Percentiles rank a stretch among this genome's conserved stretches.
These are phyloP conservation scores for Cercophora newfieldiana DNA, from an alignment of 495 filamentous ascomycete genomes.

Conservation along the genomic window DNA sequence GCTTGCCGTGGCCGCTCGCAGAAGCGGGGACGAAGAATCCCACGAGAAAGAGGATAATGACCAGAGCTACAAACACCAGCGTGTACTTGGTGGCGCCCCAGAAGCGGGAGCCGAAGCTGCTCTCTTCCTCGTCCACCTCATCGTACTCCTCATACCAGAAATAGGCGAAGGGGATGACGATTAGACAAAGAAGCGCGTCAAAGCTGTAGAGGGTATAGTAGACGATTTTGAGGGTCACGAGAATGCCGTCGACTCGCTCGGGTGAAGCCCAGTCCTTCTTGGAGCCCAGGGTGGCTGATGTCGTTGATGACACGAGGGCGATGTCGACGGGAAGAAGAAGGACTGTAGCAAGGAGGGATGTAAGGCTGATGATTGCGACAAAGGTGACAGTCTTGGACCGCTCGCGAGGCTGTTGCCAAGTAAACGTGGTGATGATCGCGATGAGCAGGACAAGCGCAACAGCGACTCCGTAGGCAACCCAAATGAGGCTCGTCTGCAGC, in stretches of 20 bases:
- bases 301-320: constrained; percentile 87
- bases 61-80: constrained; percentile 73
- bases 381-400: constrained; percentile 75
- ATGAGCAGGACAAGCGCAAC: constrained; percentile 68
- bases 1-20: constrained; percentile 57
- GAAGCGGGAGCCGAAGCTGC: constrained; percentile 65
- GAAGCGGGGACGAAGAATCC: constrained; percentile 90
- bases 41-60: constrained; percentile 81
- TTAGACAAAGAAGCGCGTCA: constrained; percentile 86
- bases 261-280: constrained; percentile 95
- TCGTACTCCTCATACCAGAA: constrained; percentile 98
- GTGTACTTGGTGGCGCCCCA: constrained; percentile 91
- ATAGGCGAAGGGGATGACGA: constrained; percentile 93
- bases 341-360: constrained; percentile 84
- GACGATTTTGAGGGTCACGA: constrained; percentile 76
- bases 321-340: constrained; percentile 94
- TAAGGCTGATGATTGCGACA: constrained; percentile 83
- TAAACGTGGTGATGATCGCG: constrained; percentile 78
- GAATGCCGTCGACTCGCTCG: constrained; percentile 70
- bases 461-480: constrained; percentile 85
- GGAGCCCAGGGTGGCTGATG: constrained; percentile 67
- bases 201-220: constrained; percentile 92
- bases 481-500: constrained; percentile 82
- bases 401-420: constrained; percentile 84
- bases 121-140: constrained; percentile 75